Evolutionary conservation across 2,329 filamentous ascomycete species (phyloP).

Genomic region (Phyllosticta citriasiana): DNA sequence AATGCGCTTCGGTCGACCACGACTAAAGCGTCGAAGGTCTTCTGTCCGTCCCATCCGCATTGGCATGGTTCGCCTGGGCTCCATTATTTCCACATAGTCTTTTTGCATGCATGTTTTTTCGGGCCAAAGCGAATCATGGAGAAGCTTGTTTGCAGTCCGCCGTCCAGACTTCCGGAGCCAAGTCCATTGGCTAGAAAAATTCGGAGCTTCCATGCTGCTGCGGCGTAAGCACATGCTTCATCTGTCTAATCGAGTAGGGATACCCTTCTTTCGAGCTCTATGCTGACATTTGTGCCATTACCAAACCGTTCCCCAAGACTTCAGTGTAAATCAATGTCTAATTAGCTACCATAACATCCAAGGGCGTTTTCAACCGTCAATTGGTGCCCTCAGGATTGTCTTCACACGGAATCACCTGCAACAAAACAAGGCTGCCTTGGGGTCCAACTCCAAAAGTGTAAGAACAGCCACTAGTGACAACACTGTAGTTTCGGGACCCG

Average conservation of each 20-base stretch:
- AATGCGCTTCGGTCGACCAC: background rate
- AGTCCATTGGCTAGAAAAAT: background rate
- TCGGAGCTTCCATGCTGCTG: background rate
- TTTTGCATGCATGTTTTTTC: background rate
- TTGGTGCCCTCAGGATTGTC: background rate
- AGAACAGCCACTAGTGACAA: background rate
- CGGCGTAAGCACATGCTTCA: background rate
- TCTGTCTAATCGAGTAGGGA: background rate
- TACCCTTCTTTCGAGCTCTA: background rate
- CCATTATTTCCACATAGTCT: background rate
- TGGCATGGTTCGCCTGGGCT: background rate
- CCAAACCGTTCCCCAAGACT: background rate
- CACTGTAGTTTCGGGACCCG: background rate
- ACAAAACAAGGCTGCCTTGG: background rate
- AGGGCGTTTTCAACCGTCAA: background rate
- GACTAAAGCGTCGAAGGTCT: background rate
- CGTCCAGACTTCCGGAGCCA: background rate
- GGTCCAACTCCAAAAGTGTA: background rate
- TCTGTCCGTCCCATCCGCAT: background rate
- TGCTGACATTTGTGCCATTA: background rate
- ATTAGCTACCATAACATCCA: background rate
- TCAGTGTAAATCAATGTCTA: background rate
- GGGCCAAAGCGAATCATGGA: background rate
- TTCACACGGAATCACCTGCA: background rate
- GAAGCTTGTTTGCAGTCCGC: background rate